These are phyloP conservation scores for Lasiodiplodia hormozganensis DNA, from an alignment of 2,329 filamentous ascomycete genomes.

Conservation along the genomic window DNA sequence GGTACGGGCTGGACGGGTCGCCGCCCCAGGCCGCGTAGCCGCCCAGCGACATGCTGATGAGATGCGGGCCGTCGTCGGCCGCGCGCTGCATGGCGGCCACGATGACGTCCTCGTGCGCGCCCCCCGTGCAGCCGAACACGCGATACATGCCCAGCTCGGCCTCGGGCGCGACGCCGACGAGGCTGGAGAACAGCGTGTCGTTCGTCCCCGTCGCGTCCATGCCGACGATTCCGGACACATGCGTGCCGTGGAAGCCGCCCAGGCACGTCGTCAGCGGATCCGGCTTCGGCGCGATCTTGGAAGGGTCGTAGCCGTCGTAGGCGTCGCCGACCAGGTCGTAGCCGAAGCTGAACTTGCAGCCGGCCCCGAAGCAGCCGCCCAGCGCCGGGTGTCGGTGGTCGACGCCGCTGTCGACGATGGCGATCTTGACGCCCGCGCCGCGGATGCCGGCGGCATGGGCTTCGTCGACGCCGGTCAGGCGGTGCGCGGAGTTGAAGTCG, in stretches of 20 bases:
- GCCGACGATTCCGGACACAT: slow-evolving; percentile 4
- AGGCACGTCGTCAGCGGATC: slow-evolving; percentile 60
- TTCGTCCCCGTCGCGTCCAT: neutral
- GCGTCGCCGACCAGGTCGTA: slow-evolving; percentile 65
- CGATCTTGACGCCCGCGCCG: slow-evolving; percentile 55
- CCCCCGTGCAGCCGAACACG: slow-evolving; percentile 64
- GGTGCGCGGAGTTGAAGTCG: slow-evolving; percentile 34
- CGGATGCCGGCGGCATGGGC: slow-evolving; percentile 53
- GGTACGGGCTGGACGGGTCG: slow-evolving; percentile 47
- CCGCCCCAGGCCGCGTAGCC: slow-evolving; percentile 8
- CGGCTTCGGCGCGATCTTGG: slow-evolving; percentile 47
- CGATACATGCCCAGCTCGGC: slow-evolving; percentile 65
- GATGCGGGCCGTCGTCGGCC: slow-evolving; percentile 57
- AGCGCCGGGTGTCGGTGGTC: slow-evolving; percentile 70
- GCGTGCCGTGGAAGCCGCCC: slow-evolving; percentile 58
- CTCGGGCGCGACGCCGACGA: slow-evolving; percentile 44
- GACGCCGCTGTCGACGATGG: slow-evolving; percentile 54
- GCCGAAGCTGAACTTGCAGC: slow-evolving; percentile 67
- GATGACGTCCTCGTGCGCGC: slow-evolving; percentile 60
- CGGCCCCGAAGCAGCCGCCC: slow-evolving; percentile 68
- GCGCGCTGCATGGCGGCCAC: slow-evolving; percentile 67
- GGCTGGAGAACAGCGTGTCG: slow-evolving; percentile 21
- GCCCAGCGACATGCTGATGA: slow-evolving; percentile 48
- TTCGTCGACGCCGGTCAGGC: slow-evolving; percentile 44
- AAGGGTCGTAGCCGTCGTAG: slow-evolving; percentile 46